Evolutionary conservation across 306 rosid species (phyloP).

Genomic region (Pterocarpus santalinus): DNA sequence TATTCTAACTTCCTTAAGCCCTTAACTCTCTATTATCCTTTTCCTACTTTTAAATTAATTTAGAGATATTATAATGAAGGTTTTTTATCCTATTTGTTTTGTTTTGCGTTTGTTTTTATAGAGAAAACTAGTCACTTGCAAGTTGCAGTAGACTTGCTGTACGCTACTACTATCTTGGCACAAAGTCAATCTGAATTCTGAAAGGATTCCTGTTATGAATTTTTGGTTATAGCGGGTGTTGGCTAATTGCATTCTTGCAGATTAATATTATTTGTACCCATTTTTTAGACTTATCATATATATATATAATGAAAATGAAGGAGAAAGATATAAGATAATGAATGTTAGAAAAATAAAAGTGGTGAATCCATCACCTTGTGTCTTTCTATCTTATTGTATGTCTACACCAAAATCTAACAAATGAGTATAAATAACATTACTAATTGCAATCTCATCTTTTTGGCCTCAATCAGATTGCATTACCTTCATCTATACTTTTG

Average conservation of each 20-base stretch:
- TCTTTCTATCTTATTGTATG: no score
- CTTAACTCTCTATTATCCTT: no score
- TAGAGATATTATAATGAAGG: neutral
- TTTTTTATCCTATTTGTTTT: conserved; percentile 30
- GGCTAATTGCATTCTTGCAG: conserved; percentile 11
- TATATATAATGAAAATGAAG: no score
- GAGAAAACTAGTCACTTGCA: neutral
- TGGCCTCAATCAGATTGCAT: conserved; percentile 34
- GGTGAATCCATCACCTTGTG: no score
- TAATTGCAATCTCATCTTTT: neutral
- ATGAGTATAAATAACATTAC: no score
- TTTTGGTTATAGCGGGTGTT: neutral
- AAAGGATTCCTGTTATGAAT: conserved; percentile 1
- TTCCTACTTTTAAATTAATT: neutral
- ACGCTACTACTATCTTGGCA: neutral
- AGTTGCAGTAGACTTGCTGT: neutral
- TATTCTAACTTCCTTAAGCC: neutral
- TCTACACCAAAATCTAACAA: no score
- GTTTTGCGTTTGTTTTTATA: neutral
- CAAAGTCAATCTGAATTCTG: conserved; percentile 31
- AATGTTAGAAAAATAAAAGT: no score
- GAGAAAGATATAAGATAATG: no score
- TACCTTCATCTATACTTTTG: conserved; percentile 36
- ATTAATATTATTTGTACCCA: no score
- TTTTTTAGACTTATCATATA: no score